A percentile compares a stretch with the other conserved stretches of the same genome.
phyloP scores from a whole-genome alignment of 176 grass and related monocot species.

The Otatea glauca region DNA sequence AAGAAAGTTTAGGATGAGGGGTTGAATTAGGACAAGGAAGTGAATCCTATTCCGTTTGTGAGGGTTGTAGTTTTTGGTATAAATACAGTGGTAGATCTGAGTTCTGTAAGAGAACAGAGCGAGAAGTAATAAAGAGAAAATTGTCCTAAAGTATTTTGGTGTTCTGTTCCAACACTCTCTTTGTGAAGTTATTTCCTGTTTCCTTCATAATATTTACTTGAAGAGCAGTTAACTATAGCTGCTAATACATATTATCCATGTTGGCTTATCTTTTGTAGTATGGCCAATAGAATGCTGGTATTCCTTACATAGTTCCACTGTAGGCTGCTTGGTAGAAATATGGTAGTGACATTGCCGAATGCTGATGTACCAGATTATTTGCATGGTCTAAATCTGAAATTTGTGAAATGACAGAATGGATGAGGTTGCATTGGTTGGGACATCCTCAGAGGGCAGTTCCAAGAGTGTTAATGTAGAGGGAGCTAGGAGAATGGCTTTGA shows the following conservation, averaged over 20 bases:
- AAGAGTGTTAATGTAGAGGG: conserved; percentile 86
- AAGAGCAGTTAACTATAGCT: neutral
- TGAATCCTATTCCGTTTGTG: too few relatives aligned
- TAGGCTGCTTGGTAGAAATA: neutral
- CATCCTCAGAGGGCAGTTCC: conserved; percentile 74
- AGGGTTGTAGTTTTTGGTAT: too few relatives aligned
- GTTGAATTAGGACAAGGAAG: too few relatives aligned
- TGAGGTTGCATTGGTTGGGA: conserved; percentile 76
- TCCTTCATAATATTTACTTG: conserved; percentile 1
- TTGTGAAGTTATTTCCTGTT: neutral
- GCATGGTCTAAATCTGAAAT: conserved; percentile 32
- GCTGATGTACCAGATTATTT: conserved; percentile 34
- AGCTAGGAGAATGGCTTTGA: conserved; percentile 96
- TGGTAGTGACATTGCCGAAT: neutral
- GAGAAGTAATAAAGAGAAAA: too few relatives aligned
- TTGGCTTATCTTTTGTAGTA: neutral
- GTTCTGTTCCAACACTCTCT: too few relatives aligned
- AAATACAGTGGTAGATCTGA: too few relatives aligned
- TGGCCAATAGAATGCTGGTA: neutral
- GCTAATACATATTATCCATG: neutral
- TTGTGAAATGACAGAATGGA: conserved; percentile 78
- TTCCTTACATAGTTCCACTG: conserved; percentile 10
- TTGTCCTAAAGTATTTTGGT: too few relatives aligned
- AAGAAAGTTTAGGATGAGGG: too few relatives aligned
- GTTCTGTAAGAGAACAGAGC: too few relatives aligned